Evolutionary conservation across 352 stramenopile species (phyloP).

Genomic region (Aphanomyces cochlioides): DNA sequence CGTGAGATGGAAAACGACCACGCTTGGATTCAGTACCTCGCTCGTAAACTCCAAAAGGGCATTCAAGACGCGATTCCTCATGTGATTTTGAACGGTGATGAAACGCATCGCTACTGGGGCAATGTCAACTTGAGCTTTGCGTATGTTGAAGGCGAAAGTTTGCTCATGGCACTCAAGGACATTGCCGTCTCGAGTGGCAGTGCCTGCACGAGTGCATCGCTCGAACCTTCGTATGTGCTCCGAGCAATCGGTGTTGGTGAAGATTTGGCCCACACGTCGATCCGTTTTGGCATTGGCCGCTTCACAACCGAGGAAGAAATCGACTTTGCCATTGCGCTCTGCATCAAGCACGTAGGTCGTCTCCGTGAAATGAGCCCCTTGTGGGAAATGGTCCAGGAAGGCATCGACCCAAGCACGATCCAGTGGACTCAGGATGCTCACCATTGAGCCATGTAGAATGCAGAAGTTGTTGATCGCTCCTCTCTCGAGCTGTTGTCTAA

Average conservation of each 20-base stretch:
- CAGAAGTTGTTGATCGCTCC: not conserved
- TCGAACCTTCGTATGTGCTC: slow-evolving; percentile 99
- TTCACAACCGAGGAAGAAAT: slow-evolving; percentile 99
- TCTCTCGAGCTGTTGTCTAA: too few species aligned
- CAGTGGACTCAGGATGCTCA: slow-evolving; percentile 98
- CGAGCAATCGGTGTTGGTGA: slow-evolving; percentile 97
- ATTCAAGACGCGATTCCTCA: slow-evolving; percentile 82
- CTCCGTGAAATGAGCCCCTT: slow-evolving; percentile 98
- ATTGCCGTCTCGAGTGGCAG: slow-evolving; percentile 97
- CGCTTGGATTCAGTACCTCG: slow-evolving; percentile 92
- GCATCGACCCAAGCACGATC: slow-evolving; percentile 99
- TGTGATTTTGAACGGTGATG: slow-evolving; percentile 96
- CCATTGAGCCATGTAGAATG: slow-evolving; percentile 30
- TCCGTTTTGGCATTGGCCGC: slow-evolving; percentile 96
- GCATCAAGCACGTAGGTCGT: slow-evolving; percentile 92
- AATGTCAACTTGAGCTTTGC: slow-evolving; percentile 99
- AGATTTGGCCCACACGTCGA: slow-evolving; percentile 98
- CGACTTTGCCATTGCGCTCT: slow-evolving; percentile 94
- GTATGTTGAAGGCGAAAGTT: slow-evolving; percentile 98
- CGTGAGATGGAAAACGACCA: slow-evolving; percentile 96
- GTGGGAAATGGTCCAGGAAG: slow-evolving; percentile 99
- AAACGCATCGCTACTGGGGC: slow-evolving; percentile 89
- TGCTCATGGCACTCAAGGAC: slow-evolving; percentile 99
- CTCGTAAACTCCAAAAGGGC: slow-evolving; percentile 89
- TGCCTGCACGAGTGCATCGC: slow-evolving; percentile 94